Evolutionary conservation across 352 stramenopile species (phyloP).

Genomic region (Pythium brachiatum): DNA sequence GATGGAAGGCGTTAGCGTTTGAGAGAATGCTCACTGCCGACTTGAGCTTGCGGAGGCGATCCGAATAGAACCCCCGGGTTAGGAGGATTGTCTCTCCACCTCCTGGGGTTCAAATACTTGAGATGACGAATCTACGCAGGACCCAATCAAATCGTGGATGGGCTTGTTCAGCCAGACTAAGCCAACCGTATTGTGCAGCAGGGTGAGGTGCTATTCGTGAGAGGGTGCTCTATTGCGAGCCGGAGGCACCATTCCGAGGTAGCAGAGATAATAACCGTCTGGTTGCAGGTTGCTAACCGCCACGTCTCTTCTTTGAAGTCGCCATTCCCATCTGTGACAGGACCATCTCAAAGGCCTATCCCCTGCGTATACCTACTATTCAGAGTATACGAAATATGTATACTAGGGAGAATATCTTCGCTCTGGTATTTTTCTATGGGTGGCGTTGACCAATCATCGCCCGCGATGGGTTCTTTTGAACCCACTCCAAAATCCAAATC

Average conservation of each 20-base stretch:
- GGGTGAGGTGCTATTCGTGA: background rate
- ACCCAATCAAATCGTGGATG: background rate
- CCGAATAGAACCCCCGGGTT: background rate
- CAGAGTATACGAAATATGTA: background rate
- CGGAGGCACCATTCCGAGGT: background rate
- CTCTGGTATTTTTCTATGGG: background rate
- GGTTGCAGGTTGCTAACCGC: background rate
- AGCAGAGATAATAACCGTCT: background rate
- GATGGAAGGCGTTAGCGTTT: too few relatives aligned
- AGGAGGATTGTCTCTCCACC: background rate
- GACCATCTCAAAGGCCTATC: background rate
- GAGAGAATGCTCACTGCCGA: too few relatives aligned
- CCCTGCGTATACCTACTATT: background rate
- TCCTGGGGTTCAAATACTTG: background rate
- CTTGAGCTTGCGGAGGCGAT: too few relatives aligned
- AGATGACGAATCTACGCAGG: background rate
- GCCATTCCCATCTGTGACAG: background rate
- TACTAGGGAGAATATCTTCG: background rate
- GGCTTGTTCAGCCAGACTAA: background rate
- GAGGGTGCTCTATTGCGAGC: background rate
- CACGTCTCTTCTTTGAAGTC: background rate
- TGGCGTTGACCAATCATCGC: slow-evolving; percentile 9
- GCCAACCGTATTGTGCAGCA: background rate
- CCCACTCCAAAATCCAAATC: background rate
- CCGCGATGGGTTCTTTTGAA: slow-evolving; percentile 18